A percentile compares a stretch with the other conserved stretches of the same genome.
Evolutionary conservation across 1,139 yeast species (phyloP).

Genomic region (Fermentozyma sake): DNA sequence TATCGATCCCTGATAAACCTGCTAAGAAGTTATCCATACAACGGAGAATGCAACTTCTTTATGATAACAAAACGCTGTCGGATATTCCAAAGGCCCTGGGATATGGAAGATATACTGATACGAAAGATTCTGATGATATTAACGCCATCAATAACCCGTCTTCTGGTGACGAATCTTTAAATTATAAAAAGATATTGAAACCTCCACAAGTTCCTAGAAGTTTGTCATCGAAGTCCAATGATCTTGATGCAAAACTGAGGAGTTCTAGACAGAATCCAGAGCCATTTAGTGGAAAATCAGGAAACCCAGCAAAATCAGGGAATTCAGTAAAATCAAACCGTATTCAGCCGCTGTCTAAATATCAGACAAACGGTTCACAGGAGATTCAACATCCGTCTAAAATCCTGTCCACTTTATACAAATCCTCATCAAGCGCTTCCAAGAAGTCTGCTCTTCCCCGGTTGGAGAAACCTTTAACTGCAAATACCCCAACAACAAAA

Average conservation of each 20-base stretch:
- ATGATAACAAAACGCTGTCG: conserved; percentile 36
- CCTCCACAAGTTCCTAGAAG: conserved; percentile 34
- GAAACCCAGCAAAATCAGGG: too few species aligned
- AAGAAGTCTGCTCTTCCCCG: too few species aligned
- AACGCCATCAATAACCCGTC: conserved; percentile 29
- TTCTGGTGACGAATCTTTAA: conserved; percentile 5
- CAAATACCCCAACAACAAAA: conserved; percentile 4
- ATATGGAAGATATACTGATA: conserved; percentile 67
- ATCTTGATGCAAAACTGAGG: too few species aligned
- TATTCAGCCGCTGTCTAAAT: too few species aligned
- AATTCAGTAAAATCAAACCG: too few species aligned
- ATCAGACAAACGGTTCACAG: too few species aligned
- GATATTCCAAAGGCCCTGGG: conserved; percentile 53
- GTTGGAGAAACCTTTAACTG: too few species aligned
- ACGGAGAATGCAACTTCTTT: conserved; percentile 59
- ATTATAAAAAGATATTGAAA: conserved; percentile 8
- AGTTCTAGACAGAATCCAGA: too few species aligned
- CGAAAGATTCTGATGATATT: conserved; percentile 33
- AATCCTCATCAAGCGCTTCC: too few species aligned
- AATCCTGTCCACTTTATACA: too few species aligned
- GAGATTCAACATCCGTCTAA: too few species aligned
- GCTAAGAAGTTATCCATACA: conserved; percentile 50
- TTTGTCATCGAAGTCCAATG: conserved; percentile 21
- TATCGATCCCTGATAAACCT: conserved; percentile 3
- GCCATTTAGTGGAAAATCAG: too few species aligned